Base-by-base conservation (phyloP, 2,329 filamentous ascomycete species). In the Septoria linicola region DNA sequence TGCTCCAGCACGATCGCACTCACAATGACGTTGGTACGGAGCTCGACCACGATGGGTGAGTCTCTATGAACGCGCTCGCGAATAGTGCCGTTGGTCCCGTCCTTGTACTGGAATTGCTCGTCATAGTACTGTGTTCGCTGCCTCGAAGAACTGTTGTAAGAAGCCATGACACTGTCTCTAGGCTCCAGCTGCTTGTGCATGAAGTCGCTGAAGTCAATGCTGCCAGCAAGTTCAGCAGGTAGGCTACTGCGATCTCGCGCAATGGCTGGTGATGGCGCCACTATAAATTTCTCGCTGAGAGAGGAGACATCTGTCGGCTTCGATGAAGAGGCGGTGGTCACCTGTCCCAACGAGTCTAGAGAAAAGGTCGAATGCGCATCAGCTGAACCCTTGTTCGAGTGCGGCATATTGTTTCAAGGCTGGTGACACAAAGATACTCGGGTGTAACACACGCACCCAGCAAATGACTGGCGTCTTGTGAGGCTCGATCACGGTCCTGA, bases 11-110 rank as follows among this genome's bases (percentile, higher is more conserved):
- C 44, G 44, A 47, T n/a, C n/a, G 35, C 44, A 70, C 73, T 23
- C 71, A 77, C 75, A 58, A 77, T 77, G 37, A 77, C 75, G 61
- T 78, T 78, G 27, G 75, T 78, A 52, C 70, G 69, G 49, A 78
- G 58, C 57, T 77, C 67, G 4, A 72, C 75, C 45, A 77, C 64
- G 42, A 78, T 71, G 35, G 75, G 75, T 8, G 73, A 72, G 56
- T 76, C 72, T 49, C 72, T 70, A 31, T 63, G 60, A 41, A 75
- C 68, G 40, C 72, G 65, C 34, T 76, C 74, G 45, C 71, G 70
- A 25, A 59, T 55, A 14, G 49, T 56, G 13, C 59, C 56, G 14
- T 53, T 41, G 19, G 43, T 54, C 34, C 57, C 63, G 16, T 65
- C 63, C 44, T 65, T 67, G 58, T 67, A 67, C 27, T 61, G 58